Evolutionary conservation across 2,329 filamentous ascomycete species (phyloP).

Genomic region (Tolypocladium endophyticum): DNA sequence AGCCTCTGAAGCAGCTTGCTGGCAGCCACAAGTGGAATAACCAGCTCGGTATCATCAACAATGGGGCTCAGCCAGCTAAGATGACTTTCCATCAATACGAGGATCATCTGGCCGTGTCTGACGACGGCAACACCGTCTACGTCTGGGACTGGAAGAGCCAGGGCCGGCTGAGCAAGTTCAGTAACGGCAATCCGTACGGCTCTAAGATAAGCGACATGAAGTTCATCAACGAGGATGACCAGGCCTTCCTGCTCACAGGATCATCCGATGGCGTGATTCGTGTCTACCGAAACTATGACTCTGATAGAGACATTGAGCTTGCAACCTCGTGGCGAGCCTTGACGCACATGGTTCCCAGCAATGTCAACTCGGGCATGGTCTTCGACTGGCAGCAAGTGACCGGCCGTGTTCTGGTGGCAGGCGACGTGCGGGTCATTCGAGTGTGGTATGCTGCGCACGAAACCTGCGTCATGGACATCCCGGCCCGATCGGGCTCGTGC

Average conservation of each 20-base stretch:
- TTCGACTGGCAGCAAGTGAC: conserved; percentile 99
- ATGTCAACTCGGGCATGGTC: conserved; percentile 88
- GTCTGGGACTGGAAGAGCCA: conserved; percentile 91
- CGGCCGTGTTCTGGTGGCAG: conserved; percentile 87
- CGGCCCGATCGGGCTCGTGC: conserved; percentile 86
- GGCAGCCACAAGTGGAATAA: conserved; percentile 81
- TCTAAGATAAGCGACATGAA: conserved; percentile 91
- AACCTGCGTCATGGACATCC: conserved; percentile 87
- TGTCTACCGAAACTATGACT: conserved; percentile 87
- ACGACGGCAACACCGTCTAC: conserved; percentile 81
- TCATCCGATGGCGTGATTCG: conserved; percentile 92
- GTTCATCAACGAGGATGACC: conserved; percentile 98
- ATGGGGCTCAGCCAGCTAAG: conserved; percentile 78
- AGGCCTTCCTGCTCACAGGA: conserved; percentile 86
- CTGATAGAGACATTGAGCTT: conserved; percentile 63
- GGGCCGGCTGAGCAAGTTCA: conserved; percentile 70
- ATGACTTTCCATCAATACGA: conserved; percentile 98
- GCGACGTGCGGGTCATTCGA: conserved; percentile 88
- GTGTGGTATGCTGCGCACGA: conserved; percentile 95
- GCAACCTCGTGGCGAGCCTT: conserved; percentile 86
- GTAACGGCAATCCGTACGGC: conserved; percentile 83
- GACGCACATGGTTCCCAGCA: conserved; percentile 87
- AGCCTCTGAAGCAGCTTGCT: conserved; percentile 83
- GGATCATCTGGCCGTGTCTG: conserved; percentile 85
- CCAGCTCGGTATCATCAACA: conserved; percentile 74